These are phyloP conservation scores for Ophiostoma himal-ulmi DNA, from an alignment of 2,329 filamentous ascomycete species.

Conservation along the genomic window DNA sequence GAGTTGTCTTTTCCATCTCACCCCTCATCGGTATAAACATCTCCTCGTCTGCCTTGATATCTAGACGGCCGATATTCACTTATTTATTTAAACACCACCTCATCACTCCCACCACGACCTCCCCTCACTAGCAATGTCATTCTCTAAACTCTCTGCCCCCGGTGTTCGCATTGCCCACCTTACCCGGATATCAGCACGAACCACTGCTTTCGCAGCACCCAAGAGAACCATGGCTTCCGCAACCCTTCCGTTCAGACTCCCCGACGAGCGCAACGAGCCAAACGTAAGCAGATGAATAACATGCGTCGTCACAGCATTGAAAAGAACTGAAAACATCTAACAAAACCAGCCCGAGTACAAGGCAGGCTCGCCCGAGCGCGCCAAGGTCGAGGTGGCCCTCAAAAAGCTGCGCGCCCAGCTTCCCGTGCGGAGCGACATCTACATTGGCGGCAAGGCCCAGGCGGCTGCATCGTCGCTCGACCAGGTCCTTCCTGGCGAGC, in stretches of 20 bases:
- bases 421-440: conserved; percentile 66
- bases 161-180: background rate
- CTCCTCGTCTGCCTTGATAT: background rate
- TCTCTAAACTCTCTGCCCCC: background rate
- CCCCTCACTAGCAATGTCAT: background rate
- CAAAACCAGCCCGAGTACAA: background rate
- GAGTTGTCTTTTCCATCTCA: background rate
- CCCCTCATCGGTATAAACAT: background rate
- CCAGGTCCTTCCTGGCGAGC: conserved; percentile 79
- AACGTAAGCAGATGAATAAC: conserved; percentile 60
- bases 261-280: conserved; percentile 85
- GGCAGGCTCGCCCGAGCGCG: conserved; percentile 46
- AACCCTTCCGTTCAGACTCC: conserved; percentile 39
- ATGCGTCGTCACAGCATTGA: too few species aligned
- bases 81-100: background rate
- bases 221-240: conserved; percentile 10
- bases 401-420: conserved; percentile 68
- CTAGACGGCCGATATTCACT: background rate
- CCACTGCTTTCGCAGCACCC: conserved; percentile 29
- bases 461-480: conserved; percentile 59
- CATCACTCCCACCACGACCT: background rate
- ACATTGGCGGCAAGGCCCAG: conserved; percentile 78
- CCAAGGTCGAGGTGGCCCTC: conserved; percentile 78
- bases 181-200: background rate
- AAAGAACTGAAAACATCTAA: background rate